A percentile compares a stretch with the other conserved stretches of the same genome.
These are phyloP conservation scores for Komagataella ulmi DNA, from an alignment of 805 yeast genomes.

Conservation along the genomic window DNA sequence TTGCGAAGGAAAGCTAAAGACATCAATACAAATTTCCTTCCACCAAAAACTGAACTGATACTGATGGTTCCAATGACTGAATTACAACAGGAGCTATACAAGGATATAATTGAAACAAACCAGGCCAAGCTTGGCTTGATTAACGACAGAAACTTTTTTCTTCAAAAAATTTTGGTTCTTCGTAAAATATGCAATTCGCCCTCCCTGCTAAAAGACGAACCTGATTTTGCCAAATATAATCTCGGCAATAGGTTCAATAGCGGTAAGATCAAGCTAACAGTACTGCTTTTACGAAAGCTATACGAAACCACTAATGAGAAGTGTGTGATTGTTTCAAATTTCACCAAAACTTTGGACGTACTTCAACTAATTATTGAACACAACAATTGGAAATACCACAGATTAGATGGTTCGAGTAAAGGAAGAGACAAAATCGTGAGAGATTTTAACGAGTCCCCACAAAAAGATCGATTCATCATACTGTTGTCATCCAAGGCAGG, in stretches of 20 bases:
- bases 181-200: slow-evolving; percentile 83
- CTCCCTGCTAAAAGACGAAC: slow-evolving; percentile 39
- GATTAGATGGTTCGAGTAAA: slow-evolving; percentile 79
- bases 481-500: slow-evolving; percentile 84
- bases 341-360: slow-evolving; percentile 75
- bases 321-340: slow-evolving; percentile 76
- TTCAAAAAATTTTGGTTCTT: slow-evolving; percentile 59
- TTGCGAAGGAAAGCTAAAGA: slow-evolving; percentile 58
- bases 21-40: slow-evolving; percentile 40
- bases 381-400: slow-evolving; percentile 32
- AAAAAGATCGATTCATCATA: slow-evolving; percentile 40
- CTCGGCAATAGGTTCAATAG: slow-evolving; percentile 20
- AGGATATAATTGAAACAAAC: slow-evolving; percentile 26
- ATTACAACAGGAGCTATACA: slow-evolving; percentile 43
- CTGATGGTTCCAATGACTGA: slow-evolving; percentile 67
- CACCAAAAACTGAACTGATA: slow-evolving; percentile 64
- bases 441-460: slow-evolving; percentile 42
- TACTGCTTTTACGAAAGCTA: slow-evolving; percentile 44
- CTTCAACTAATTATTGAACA: slow-evolving; percentile 43
- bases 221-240: slow-evolving; percentile 17
- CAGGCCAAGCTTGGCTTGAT: slow-evolving; percentile 19
- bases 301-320: slow-evolving; percentile 40
- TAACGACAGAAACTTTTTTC: slow-evolving; percentile 15
- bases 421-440: slow-evolving; percentile 54
- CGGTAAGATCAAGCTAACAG: slow-evolving; percentile 45